Conservation (phyloP, 345 rosid species). For the Conringia planisiliqua region DNA sequence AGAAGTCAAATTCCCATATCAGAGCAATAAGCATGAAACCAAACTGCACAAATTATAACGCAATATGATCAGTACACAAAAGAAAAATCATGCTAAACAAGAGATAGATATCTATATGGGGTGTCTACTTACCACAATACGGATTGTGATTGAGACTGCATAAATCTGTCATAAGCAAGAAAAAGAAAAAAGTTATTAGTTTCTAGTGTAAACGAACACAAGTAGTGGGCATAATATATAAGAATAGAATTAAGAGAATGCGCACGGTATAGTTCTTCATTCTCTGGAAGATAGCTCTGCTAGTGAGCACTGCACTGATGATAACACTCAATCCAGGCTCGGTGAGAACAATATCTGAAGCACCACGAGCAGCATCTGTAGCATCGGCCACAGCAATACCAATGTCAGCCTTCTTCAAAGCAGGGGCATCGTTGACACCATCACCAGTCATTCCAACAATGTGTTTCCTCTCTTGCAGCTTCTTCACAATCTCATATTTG, state of each 20-base stretch:
- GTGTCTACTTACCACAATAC: constrained; percentile 40
- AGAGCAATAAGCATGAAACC: constrained; percentile 50
- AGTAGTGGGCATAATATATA: background rate
- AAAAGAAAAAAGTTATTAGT: background rate
- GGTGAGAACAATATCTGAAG: constrained; percentile 88
- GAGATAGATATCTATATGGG: background rate
- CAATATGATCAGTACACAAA: constrained; percentile 8
- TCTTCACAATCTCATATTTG: constrained; percentile 79
- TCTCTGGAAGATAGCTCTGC: constrained; percentile 92
- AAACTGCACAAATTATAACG: constrained; percentile 21
- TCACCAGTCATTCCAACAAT: constrained; percentile 97
- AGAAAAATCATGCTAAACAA: background rate
- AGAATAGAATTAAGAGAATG: background rate
- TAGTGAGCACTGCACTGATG: constrained; percentile 86
- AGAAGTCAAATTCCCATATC: constrained; percentile 49
- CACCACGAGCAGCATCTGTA: constrained; percentile 89
- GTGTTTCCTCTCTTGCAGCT: constrained; percentile 71
- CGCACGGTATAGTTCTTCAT: constrained; percentile 88
- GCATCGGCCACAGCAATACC: constrained; percentile 95
- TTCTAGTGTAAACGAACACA: constrained; percentile 3
- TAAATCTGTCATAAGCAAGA: constrained; percentile 30
- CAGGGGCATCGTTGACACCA: constrained; percentile 94
- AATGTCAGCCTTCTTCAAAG: constrained; percentile 79
- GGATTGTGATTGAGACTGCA: constrained; percentile 47
- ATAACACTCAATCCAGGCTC: constrained; percentile 93